These are phyloP conservation scores for Alliaria petiolata DNA, from an alignment of 345 rosid genomes.

Conservation along the genomic window DNA sequence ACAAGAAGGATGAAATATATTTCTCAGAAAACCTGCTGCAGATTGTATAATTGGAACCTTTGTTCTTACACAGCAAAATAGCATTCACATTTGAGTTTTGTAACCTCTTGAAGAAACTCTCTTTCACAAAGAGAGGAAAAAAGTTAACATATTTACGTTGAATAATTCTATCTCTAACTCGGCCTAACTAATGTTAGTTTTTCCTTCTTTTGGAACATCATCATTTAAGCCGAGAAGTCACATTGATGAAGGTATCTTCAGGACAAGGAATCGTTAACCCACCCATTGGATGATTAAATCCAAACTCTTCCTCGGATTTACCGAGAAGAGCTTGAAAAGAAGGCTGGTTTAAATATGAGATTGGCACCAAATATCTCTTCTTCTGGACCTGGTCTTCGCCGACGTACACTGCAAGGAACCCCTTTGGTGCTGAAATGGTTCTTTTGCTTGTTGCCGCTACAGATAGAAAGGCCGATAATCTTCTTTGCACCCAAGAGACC, in stretches of 20 bases:
- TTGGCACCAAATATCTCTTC: constrained; percentile 42
- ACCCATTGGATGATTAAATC: constrained; percentile 44
- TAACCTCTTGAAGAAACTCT: constrained; percentile 1
- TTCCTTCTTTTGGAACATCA: not conserved
- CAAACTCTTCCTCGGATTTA: constrained; percentile 45
- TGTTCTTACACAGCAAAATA: not conserved
- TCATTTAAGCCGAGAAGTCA: constrained; percentile 29
- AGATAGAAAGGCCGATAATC: constrained; percentile 22
- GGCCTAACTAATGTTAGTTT: not conserved
- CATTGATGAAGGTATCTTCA: constrained; percentile 34
- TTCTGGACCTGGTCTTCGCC: constrained; percentile 33
- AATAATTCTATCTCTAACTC: too few relatives aligned
- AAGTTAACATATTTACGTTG: too few relatives aligned
- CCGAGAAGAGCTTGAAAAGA: constrained; percentile 39
- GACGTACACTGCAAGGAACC: constrained; percentile 44
- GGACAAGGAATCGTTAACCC: constrained; percentile 46
- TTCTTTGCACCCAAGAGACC: constrained; percentile 10
- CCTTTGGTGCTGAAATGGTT: constrained; percentile 25
- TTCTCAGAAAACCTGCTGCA: not conserved
- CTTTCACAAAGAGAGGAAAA: too few relatives aligned
- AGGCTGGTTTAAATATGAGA: constrained; percentile 37
- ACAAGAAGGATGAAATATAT: not conserved
- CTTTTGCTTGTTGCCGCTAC: constrained; percentile 6
- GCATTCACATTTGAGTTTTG: not conserved
- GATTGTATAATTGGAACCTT: not conserved